Evolutionary conservation across 1,284 basidiomycete genomes (phyloP), one percentile per base, ranked within the genome.

Genomic region (Moesziomyces aphidis): DNA sequence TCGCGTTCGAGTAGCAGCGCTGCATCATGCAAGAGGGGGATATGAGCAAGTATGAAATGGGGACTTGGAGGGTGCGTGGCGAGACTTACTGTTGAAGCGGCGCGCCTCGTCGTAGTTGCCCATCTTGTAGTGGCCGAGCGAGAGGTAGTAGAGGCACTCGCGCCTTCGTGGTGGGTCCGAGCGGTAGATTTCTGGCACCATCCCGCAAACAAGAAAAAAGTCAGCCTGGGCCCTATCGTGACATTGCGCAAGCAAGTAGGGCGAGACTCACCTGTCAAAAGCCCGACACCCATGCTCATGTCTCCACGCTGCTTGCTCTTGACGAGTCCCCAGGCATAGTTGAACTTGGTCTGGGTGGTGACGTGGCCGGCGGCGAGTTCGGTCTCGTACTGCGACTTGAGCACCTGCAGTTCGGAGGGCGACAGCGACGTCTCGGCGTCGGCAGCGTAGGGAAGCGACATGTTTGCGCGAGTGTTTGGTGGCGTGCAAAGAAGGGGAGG

Each of bases 131-230:
- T 99, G 92, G 0, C 97, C 97, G 13, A 99, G 88, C 1, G 94
- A 93, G 52, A 99, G 91, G 86, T 98, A 99, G 85, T 98, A 99
- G 42, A 98, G 87, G 83, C 97, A 99, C 86, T 99, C 97, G 85
- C 97, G 88, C 73, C 97, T 89, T 74, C 97, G 89, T 36, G 90
- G 86, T 11, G 96, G 91, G 71, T 97, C 95, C 3, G 90, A 88
- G 56, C 94, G 91, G 86, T 97, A 99, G 65, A 99, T 92, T 58
- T 98, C 97, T 95, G 81, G 21, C 5, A 26, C 26, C 23, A 47
- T 47, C 9, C 5, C 22, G n/a, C n/a, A n/a, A 47, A 22, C n/a
- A 22, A 5, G 23, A 46, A 21, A 5, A 52, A 52, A 31, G 7
- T 36, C 61, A n/a, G 17, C 49, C 26, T 28, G 5, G 8, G 26